Evolutionary conservation across 331 rosid genomes (phyloP), one percentile per base, ranked within the genome.

Genomic region (Cydonia oblonga): DNA sequence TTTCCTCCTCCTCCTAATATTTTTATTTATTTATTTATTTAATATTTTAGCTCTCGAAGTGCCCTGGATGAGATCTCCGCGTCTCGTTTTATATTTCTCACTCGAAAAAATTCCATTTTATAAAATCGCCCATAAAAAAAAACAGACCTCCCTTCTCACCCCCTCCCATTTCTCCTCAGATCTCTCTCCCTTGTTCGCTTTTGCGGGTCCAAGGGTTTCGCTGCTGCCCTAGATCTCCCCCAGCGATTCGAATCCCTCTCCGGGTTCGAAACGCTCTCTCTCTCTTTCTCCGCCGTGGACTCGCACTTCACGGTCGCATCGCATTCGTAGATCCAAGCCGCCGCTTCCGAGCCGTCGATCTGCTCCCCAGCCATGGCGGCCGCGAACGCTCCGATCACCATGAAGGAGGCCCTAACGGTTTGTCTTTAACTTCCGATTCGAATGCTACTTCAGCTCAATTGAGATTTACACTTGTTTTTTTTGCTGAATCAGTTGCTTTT

Each of bases 351-450:
- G 61, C 82, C 79, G 32, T 75, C 87, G 88, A 88, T 90, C 90
- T 70, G 26, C 66, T 16, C 54, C n/a, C 69, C 71, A 87, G 79
- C 77, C 88, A 93, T 93, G 98, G 98, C 98, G 82, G 92, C 99
- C 16, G 97, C 99, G 60, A 95, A 81, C 80, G 99, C 99, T 79
- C 99, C 99, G 84, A 90, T 95, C 93, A 82, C 96, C 93, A 95
- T 95, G 99, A 85, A 81, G 77, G 99, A 95, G 81, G 90, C 96
- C 42, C 78, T 95, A 70, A 95, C 99, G 71, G 99, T 95, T 5
- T 79, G 93, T 82, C n/a, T 18, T 30, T 77, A 58, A 42, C 63
- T 66, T 73, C 66, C 8, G 59, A 25, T 71, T 51, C 58, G 33
- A 49, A 26, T 64, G 56, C 42, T 68, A 13, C 4, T 14, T 26